Evolutionary conservation across 495 filamentous ascomycete species (phyloP), one percentile per base, ranked within the genome.

Genomic region (Aspergillus haitiensis): DNA sequence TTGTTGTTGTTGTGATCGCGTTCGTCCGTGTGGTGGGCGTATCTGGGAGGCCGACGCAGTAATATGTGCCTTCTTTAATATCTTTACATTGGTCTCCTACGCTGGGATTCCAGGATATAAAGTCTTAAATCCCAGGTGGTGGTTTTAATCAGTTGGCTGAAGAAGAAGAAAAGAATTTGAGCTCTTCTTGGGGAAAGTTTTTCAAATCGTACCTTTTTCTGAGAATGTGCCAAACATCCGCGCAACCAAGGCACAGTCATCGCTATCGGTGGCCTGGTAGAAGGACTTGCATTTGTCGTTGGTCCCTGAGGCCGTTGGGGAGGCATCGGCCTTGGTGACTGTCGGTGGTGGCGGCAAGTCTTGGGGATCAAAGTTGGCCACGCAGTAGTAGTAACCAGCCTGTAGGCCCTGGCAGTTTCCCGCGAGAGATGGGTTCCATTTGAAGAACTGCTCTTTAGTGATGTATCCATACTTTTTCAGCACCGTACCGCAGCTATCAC

Each of bases 391-490:
- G 37, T 40, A 40, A 40, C 37, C 37, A 10, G 37, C 11, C 6
- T 40, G 37, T 40, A 40, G 37, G 37, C 6, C 37, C n/a, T 40
- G 37, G 9, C 37, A 40, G 37, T 40, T 40, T 40, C 37, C 6
- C 0, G 10, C n/a, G 37, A 40, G 37, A 40, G 37, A 40, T 5
- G 37, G 37, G 37, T 40, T 40, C 37, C 37, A 40, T 9, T 40
- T 40, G 37, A 40, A 40, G 37, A 40, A 40, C n/a, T 40, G 37
- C 37, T 40, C 37, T 40, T 40, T 40, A 4, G 37, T 40, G 7
- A 40, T 40, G 37, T 40, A 40, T 40, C 37, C 37, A n/a, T 40
- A 40, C 37, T 40, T 40, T 40, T 40, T 40, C 37, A 40, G 37
- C 3, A 40, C 37, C 11, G 37, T 40, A n/a, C 37, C 37, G 1